These are phyloP conservation scores for Naganishia vaughanmartiniae DNA, from an alignment of 768 basidiomycete genomes.

Conservation along the genomic window DNA sequence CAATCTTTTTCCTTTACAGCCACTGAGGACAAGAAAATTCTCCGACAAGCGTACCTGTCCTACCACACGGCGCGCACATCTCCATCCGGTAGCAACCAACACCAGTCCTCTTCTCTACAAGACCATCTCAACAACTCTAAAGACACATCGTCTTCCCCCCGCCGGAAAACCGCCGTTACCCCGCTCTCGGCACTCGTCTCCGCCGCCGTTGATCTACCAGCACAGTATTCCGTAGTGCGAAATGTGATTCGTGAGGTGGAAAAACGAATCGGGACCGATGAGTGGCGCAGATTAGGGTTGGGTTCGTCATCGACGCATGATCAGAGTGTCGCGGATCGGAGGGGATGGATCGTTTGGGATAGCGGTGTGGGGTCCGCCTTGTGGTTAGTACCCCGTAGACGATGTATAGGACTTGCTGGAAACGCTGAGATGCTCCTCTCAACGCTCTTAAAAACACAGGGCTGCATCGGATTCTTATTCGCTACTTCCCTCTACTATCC, in stretches of 20 bases:
- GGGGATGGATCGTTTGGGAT: slow-evolving; percentile 38
- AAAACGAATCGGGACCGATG: slow-evolving; percentile 38
- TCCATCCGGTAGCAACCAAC: not conserved
- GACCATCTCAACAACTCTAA: slow-evolving; percentile 18
- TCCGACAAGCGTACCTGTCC: slow-evolving; percentile 39
- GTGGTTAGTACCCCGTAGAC: slow-evolving; percentile 41
- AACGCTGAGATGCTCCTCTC: not conserved
- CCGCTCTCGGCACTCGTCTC: slow-evolving; percentile 38
- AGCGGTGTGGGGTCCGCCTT: slow-evolving; percentile 44
- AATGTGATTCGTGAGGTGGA: slow-evolving; percentile 45
- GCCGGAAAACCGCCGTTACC: slow-evolving; percentile 32
- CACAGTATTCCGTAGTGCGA: slow-evolving; percentile 46
- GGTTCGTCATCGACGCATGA: not conserved
- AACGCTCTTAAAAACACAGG: not conserved
- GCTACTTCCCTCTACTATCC: not conserved
- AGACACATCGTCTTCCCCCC: slow-evolving; percentile 7
- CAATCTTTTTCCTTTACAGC: slow-evolving; percentile 18
- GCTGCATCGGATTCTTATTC: slow-evolving; percentile 20
- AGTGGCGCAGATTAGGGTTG: slow-evolving; percentile 30
- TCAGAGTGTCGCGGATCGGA: not conserved
- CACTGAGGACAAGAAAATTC: slow-evolving; percentile 30
- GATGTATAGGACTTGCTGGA: too few relatives aligned
- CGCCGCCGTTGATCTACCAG: slow-evolving; percentile 44
- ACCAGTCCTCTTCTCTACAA: slow-evolving; percentile 24
- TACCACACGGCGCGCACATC: slow-evolving; percentile 1